Base-by-base conservation (phyloP, 768 basidiomycete species). In the Lyophyllum shimeji region DNA sequence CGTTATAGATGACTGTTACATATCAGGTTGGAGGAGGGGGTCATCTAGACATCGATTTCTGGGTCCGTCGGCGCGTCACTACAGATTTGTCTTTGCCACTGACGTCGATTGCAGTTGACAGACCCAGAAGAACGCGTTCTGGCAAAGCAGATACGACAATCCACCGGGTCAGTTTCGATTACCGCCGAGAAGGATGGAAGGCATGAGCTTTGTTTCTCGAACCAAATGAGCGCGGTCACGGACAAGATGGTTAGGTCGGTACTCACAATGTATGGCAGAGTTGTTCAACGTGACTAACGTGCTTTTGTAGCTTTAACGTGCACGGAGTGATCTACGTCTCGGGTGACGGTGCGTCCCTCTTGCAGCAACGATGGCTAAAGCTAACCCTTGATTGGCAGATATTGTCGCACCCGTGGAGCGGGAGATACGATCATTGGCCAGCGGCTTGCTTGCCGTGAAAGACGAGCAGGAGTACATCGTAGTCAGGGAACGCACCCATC, bases 381-480 rank as follows among this genome's bases (percentile, higher is more conserved):
- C 33, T 31, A 33, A 52, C 23, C 31, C 29, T 9, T 8, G 11
- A 25, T 39, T 37, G 9, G 62, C 69, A 82, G 92, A 93, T 62
- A 80, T 87, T 17, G 90, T 96, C 55, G 95, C 96, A 9, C 97
- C 97, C 7, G 93, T 99, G 49, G 97, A 99, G 70, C 86, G 90
- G 55, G 96, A 98, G 79, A 95, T 98, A 60, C 87, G 97, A 21
- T 75, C 82, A 27, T 75, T 99, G 24, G 85, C 92, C 13, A 83
- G 84, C 52, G 93, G 89, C 8, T 75, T 98, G 47, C 82, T 89
- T 53, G 76, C 90, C 9, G 95, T 99, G 61, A 98, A 98, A 75
- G 97, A 99, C 66, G 97, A 99, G 70, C 96, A 98, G 69, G 97
- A 98, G 72, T 99, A 99, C 73, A 95, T 99, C 60, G 90, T 96